Base-by-base conservation (phyloP, 2,329 filamentous ascomycete genomes). In the Truncatella angustata region DNA sequence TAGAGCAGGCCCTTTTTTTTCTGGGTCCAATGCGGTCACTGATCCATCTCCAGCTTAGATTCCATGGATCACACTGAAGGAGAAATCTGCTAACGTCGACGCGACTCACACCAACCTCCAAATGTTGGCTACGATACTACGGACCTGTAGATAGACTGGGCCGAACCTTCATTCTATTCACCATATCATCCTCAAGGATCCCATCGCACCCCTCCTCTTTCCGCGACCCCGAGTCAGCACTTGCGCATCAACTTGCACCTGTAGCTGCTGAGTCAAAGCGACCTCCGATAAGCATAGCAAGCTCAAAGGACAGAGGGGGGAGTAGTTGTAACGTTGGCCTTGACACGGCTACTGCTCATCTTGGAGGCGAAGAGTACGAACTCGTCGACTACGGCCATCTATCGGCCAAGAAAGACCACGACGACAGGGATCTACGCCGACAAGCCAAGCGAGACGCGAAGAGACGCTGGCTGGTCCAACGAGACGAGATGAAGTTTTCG, bases 401-500 rank as follows among this genome's bases (percentile, higher is more conserved):
- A 46, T 58, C 63, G 48, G 56, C 59, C 47, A 64, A 64, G 37
- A 59, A 63, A 47, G 58, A 65, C 53, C 57, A 54, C 35, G 56
- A 63, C 54, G 66, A 68, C 28, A 65, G 63, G 49, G 66, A 73
- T 53, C 56, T 60, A 34, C 69, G 67, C 49, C 64, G 61, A 59
- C 65, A 58, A 56, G 60, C 66, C 18, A 85, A 81, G 70, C 74
- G 78, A 64, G 71, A 73, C 60, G 76, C 80, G 69, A 91, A 91
- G 77, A 80, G 84, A 69, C 76, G 77, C 66, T 82, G 82, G 79
- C 85, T 92, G 63, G 82, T 89, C 62, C 78, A 86, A 62, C 82
- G 79, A 60, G 86, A 88, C 84, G 90, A 91, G 67, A 99, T 99
- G 94, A 97, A 97, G 86, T 99, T 99, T 80, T 97, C 93, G 16